Evolutionary conservation across 2,329 filamentous ascomycete species (phyloP).

Genomic region (Aspergillus fumigatus): DNA sequence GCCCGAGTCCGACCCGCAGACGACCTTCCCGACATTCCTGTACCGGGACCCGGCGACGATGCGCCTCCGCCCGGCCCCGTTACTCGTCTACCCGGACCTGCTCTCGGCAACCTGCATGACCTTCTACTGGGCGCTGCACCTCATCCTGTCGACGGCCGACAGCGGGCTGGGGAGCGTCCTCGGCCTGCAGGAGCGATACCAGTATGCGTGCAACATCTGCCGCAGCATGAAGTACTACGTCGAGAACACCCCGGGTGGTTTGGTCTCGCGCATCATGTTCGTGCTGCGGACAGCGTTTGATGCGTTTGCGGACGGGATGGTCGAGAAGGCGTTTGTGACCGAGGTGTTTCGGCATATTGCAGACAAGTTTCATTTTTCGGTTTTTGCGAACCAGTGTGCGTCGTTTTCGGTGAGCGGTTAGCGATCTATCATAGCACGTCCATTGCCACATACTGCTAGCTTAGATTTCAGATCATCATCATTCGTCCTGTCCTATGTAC

Average conservation of each 20-base stretch:
- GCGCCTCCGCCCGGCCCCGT: constrained; percentile 10
- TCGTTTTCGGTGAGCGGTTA: constrained; percentile 12
- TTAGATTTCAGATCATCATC: not conserved
- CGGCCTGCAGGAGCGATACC: constrained; percentile 21
- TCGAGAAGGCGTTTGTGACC: constrained; percentile 22
- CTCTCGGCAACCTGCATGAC: constrained; percentile 20
- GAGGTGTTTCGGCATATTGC: constrained; percentile 22
- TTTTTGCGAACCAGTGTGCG: constrained; percentile 19
- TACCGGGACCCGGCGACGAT: constrained; percentile 19
- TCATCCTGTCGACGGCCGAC: constrained; percentile 20
- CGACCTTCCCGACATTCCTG: constrained; percentile 17
- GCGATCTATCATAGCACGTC: not conserved
- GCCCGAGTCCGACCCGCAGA: not conserved
- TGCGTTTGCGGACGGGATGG: constrained; percentile 21
- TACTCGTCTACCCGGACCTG: constrained; percentile 22
- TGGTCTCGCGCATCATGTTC: constrained; percentile 28
- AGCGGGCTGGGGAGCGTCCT: constrained; percentile 18
- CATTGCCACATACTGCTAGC: not conserved
- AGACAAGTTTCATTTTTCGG: constrained; percentile 16
- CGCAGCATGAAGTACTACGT: constrained; percentile 28
- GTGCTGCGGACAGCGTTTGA: constrained; percentile 24
- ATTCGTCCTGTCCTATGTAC: not conserved
- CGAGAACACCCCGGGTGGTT: constrained; percentile 19
- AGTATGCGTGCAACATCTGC: constrained; percentile 26
- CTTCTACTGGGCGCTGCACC: constrained; percentile 23